phyloP scores from a whole-genome alignment of 2,329 filamentous ascomycete species.

The Colletotrichum acutatum region DNA sequence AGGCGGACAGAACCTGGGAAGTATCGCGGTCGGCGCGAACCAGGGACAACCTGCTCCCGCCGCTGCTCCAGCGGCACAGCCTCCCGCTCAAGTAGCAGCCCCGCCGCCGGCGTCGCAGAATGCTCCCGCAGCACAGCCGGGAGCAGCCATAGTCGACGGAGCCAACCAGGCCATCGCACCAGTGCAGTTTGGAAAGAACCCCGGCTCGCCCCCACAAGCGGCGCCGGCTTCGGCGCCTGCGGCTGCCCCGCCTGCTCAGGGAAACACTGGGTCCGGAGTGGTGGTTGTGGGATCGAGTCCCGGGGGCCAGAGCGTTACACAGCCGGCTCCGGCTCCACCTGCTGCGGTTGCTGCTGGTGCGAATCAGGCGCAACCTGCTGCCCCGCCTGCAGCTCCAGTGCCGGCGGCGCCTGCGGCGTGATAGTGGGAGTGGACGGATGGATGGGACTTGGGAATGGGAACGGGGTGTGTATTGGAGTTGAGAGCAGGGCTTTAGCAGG shows the following conservation, averaged over 20 bases:
- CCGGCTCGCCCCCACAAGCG: background rate
- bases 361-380: background rate
- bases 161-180: conserved; percentile 5
- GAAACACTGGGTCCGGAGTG: conserved; percentile 10
- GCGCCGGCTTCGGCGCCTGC: too few relatives aligned
- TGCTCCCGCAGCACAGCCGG: conserved; percentile 7
- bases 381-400: background rate
- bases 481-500: background rate
- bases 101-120: background rate
- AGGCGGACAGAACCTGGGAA: background rate
- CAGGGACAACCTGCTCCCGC: background rate
- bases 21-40: conserved; percentile 6
- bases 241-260: background rate
- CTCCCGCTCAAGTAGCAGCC: too few relatives aligned
- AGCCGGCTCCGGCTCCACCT: conserved; percentile 3
- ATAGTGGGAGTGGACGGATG: background rate
- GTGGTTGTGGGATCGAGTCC: conserved; percentile 19
- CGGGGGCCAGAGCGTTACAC: conserved; percentile 5
- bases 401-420: background rate
- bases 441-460: background rate
- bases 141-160: conserved; percentile 1
- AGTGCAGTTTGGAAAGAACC: background rate
- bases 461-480: background rate
- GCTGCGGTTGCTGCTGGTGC: background rate
- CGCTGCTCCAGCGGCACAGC: background rate